Evolutionary conservation across 345 rosid species (phyloP).

Genomic region (Bruguiera parviflora): DNA sequence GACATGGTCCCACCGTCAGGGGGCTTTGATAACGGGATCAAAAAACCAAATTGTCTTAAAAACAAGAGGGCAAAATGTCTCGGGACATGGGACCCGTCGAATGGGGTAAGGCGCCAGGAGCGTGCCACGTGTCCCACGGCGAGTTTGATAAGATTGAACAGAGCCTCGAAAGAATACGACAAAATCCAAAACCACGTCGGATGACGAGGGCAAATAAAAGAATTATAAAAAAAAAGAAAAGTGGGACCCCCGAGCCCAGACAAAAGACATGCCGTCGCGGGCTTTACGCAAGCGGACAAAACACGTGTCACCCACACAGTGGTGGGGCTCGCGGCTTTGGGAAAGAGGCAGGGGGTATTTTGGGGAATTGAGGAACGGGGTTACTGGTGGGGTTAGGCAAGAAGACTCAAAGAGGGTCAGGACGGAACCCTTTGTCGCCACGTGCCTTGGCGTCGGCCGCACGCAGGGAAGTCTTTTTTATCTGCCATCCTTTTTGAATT

Average conservation of each 20-base stretch:
- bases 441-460: conserved; percentile 92
- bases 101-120: background rate
- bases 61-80: conserved; percentile 12
- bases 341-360: conserved; percentile 11
- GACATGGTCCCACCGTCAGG: conserved; percentile 11
- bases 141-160: conserved; percentile 21
- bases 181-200: conserved; percentile 35
- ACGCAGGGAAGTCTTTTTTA: conserved; percentile 61
- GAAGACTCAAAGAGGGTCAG: conserved; percentile 28
- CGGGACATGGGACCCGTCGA: conserved; percentile 20
- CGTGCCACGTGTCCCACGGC: conserved; percentile 22
- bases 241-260: conserved; percentile 15
- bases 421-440: conserved; percentile 78
- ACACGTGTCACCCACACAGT: conserved; percentile 32
- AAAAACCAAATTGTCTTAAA: conserved; percentile 3
- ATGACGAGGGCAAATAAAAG: conserved; percentile 6
- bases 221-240: background rate
- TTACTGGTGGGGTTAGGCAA: conserved; percentile 4
- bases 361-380: background rate
- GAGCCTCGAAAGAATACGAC: conserved; percentile 38
- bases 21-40: conserved; percentile 27
- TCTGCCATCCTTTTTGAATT: conserved; percentile 32
- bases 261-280: conserved; percentile 49
- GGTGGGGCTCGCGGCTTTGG: conserved; percentile 29
- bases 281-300: conserved; percentile 46